These are phyloP conservation scores for Atkinsonella texensis DNA, from an alignment of 2,329 filamentous ascomycete genomes.

Conservation along the genomic window DNA sequence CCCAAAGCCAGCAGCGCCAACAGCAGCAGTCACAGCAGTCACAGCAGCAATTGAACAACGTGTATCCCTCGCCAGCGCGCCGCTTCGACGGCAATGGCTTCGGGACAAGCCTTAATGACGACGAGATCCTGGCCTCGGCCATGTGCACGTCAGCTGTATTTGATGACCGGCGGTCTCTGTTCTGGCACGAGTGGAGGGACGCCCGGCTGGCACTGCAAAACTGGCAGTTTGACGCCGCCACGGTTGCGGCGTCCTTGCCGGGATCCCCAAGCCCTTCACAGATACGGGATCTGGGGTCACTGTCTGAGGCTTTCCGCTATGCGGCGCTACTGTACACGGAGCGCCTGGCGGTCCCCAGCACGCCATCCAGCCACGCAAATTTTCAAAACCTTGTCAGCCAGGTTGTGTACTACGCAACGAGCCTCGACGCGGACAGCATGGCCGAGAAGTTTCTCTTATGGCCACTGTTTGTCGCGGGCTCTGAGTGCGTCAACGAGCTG, in stretches of 20 bases:
- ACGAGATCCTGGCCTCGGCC: conserved; percentile 35
- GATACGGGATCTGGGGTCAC: conserved; percentile 61
- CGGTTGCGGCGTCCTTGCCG: conserved; percentile 38
- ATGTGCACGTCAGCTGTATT: conserved; percentile 31
- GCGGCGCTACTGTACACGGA: conserved; percentile 83
- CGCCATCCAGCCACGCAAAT: conserved; percentile 60
- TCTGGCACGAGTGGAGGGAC: conserved; percentile 81
- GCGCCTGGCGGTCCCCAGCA: conserved; percentile 65
- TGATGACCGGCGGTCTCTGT: conserved; percentile 51
- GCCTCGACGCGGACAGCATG: conserved; percentile 57
- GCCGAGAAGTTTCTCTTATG: conserved; percentile 85
- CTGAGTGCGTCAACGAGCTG: conserved; percentile 72
- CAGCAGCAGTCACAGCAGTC: neutral
- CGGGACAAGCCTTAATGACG: conserved; percentile 40
- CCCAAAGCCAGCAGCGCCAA: neutral
- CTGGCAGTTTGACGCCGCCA: conserved; percentile 61
- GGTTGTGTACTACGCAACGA: conserved; percentile 72
- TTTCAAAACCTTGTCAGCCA: conserved; percentile 76
- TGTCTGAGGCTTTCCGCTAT: conserved; percentile 85
- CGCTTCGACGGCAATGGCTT: conserved; percentile 60
- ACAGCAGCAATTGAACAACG: conserved; percentile 8
- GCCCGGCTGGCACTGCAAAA: conserved; percentile 63
- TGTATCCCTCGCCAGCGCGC: conserved; percentile 33
- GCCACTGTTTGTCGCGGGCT: conserved; percentile 84
- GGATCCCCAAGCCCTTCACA: conserved; percentile 44